These are phyloP conservation scores for Trichoderma brevicompactum DNA, from an alignment of 2,329 filamentous ascomycete genomes.

Conservation along the genomic window DNA sequence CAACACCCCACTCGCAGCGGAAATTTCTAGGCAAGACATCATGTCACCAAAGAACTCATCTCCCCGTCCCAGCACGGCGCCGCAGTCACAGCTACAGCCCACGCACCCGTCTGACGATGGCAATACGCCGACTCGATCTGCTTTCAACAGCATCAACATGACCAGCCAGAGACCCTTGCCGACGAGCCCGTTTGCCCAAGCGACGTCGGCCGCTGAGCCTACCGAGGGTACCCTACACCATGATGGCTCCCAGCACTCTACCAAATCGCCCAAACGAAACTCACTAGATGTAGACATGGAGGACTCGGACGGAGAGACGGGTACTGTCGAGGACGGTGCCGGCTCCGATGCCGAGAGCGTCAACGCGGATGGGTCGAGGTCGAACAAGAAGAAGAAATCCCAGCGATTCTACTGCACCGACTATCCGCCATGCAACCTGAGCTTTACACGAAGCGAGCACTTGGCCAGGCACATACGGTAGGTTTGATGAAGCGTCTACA, in stretches of 20 bases:
- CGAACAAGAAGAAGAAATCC: conserved; percentile 93
- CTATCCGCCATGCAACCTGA: conserved; percentile 89
- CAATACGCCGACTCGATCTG: conserved; percentile 66
- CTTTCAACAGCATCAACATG: conserved; percentile 48
- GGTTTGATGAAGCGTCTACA: conserved; percentile 4
- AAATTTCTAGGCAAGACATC: conserved; percentile 42
- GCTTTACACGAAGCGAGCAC: conserved; percentile 96
- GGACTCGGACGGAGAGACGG: conserved; percentile 69
- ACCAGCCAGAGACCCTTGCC: conserved; percentile 59
- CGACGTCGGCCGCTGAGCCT: conserved; percentile 52
- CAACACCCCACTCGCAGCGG: conserved; percentile 47
- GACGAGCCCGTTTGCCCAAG: conserved; percentile 56
- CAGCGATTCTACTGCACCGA: conserved; percentile 96
- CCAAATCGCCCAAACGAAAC: conserved; percentile 57
- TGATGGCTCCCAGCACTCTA: conserved; percentile 64
- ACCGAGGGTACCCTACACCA: conserved; percentile 46
- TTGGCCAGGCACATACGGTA: conserved; percentile 91
- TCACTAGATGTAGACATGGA: conserved; percentile 78
- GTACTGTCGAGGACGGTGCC: conserved; percentile 53
- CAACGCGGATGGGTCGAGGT: conserved; percentile 66
- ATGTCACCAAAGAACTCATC: conserved; percentile 46
- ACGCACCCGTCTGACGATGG: conserved; percentile 48
- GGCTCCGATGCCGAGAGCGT: conserved; percentile 69
- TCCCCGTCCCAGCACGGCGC: conserved; percentile 44
- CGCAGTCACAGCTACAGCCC: conserved; percentile 38